Evolutionary conservation across 78 protist genomes (phyloP).

Genomic region (Cavenderia fasciculata): DNA sequence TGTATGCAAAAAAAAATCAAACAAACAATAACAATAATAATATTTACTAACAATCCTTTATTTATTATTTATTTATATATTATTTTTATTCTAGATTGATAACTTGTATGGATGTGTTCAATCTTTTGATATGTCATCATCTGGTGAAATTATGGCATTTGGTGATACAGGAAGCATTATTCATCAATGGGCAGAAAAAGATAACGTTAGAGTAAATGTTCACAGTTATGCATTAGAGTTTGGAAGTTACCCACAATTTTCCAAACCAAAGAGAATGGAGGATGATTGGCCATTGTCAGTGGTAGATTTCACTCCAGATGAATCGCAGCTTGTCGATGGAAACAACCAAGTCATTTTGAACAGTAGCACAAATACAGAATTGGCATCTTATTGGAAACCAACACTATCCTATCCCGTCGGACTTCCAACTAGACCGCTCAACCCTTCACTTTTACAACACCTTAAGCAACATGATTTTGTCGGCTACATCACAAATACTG

Average conservation of each 20-base stretch:
- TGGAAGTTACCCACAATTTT: slow-evolving; percentile 27
- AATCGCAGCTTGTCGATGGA: too few relatives aligned
- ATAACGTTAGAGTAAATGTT: slow-evolving; percentile 37
- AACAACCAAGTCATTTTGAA: too few relatives aligned
- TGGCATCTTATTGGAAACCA: slow-evolving; percentile 53
- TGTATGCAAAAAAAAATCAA: background rate
- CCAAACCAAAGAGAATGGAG: slow-evolving; percentile 24
- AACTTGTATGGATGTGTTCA: slow-evolving; percentile 31
- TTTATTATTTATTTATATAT: background rate
- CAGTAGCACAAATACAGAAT: background rate
- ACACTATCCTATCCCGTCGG: slow-evolving; percentile 61
- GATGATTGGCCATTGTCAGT: slow-evolving; percentile 30
- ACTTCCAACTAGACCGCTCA: slow-evolving; percentile 38
- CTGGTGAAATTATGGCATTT: slow-evolving; percentile 80
- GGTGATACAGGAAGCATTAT: slow-evolving; percentile 62
- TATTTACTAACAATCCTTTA: background rate
- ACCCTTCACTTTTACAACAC: slow-evolving; percentile 16
- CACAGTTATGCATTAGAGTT: slow-evolving; percentile 25
- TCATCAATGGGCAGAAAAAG: slow-evolving; percentile 76
- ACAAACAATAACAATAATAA: too few relatives aligned
- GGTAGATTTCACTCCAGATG: slow-evolving; percentile 23
- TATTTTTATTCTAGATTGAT: slow-evolving; percentile 17
- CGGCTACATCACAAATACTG: slow-evolving; percentile 62
- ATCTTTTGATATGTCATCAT: slow-evolving; percentile 63
- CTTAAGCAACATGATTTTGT: slow-evolving; percentile 75